These are phyloP conservation scores for Typha latifolia DNA, from an alignment of 176 grass and related monocot species.

Conservation along the genomic window DNA sequence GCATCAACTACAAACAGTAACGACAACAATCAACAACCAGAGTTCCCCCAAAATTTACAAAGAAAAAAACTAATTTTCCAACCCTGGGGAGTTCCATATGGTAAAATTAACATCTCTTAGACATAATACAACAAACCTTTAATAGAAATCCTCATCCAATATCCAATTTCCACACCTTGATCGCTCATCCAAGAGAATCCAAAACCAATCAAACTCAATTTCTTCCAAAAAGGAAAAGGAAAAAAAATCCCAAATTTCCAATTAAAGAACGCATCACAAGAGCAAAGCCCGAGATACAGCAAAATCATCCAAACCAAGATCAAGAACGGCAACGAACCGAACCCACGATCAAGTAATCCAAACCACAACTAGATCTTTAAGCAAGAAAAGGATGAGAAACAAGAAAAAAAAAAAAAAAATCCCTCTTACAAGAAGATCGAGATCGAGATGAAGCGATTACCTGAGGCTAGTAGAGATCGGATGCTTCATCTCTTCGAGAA, in stretches of 20 bases:
- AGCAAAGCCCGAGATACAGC: not conserved
- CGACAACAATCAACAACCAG: no score
- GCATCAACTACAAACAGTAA: no score
- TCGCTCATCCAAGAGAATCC: not conserved
- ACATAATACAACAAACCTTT: not conserved
- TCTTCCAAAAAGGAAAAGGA: not conserved
- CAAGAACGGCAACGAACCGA: not conserved
- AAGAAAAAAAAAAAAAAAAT: not conserved
- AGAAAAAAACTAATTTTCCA: no score
- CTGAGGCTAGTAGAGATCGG: not conserved
- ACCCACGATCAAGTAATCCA: not conserved
- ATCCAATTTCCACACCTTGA: not conserved
- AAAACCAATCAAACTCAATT: not conserved
- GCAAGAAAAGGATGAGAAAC: not conserved
- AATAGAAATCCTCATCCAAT: not conserved
- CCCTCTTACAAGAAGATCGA: not conserved
- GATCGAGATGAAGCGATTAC: not conserved
- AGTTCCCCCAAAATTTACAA: no score
- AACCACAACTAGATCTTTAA: not conserved
- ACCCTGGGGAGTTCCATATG: no score
- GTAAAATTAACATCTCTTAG: no score
- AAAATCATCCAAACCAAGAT: not conserved
- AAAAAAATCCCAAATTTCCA: not conserved
- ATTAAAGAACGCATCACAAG: not conserved
- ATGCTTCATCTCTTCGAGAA: not conserved